Evolutionary conservation across 768 basidiomycete genomes (phyloP).

Genomic region (Pleurotus tuoliensis): DNA sequence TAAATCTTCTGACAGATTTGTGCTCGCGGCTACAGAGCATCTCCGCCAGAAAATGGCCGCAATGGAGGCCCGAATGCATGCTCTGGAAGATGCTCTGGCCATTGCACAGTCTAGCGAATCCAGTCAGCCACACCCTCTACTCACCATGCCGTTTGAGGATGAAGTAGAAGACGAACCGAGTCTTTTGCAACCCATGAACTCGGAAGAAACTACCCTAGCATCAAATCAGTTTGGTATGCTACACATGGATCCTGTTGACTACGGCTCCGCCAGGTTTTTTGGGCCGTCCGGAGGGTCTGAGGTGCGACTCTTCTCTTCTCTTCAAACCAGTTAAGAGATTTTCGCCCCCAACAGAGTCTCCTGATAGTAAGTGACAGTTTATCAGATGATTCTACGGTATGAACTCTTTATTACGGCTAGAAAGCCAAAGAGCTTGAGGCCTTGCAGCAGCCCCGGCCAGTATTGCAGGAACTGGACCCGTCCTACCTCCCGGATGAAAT

Average conservation of each 20-base stretch:
- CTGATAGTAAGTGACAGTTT: slow-evolving; percentile 31
- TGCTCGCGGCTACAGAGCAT: slow-evolving; percentile 49
- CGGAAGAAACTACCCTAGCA: slow-evolving; percentile 22
- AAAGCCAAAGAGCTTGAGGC: slow-evolving; percentile 23
- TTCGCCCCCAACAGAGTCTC: slow-evolving; percentile 29
- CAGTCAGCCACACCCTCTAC: slow-evolving; percentile 38
- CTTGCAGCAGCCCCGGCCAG: slow-evolving; percentile 11
- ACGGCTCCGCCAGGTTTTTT: slow-evolving; percentile 38
- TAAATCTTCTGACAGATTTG: slow-evolving; percentile 32
- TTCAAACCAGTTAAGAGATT: slow-evolving; percentile 6
- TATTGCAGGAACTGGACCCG: slow-evolving; percentile 35
- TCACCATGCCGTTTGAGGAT: slow-evolving; percentile 21
- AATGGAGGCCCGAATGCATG: slow-evolving; percentile 48
- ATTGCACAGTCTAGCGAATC: slow-evolving; percentile 39
- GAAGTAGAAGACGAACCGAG: slow-evolving; percentile 28
- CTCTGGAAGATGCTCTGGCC: slow-evolving; percentile 51
- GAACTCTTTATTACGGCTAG: slow-evolving; percentile 9
- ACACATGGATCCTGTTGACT: slow-evolving; percentile 32
- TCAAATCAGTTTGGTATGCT: slow-evolving; percentile 39
- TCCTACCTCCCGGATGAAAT: slow-evolving; percentile 43
- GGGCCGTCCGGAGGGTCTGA: slow-evolving; percentile 47
- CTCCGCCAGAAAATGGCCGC: slow-evolving; percentile 41
- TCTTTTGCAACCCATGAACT: slow-evolving; percentile 22
- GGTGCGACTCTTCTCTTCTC: slow-evolving; percentile 25
- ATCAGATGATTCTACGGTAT: not conserved